Percentiles rank a stretch among this genome's conserved stretches.
These are phyloP conservation scores for Microsporum audouinii DNA, from an alignment of 2,329 filamentous ascomycete species.

Conservation along the genomic window DNA sequence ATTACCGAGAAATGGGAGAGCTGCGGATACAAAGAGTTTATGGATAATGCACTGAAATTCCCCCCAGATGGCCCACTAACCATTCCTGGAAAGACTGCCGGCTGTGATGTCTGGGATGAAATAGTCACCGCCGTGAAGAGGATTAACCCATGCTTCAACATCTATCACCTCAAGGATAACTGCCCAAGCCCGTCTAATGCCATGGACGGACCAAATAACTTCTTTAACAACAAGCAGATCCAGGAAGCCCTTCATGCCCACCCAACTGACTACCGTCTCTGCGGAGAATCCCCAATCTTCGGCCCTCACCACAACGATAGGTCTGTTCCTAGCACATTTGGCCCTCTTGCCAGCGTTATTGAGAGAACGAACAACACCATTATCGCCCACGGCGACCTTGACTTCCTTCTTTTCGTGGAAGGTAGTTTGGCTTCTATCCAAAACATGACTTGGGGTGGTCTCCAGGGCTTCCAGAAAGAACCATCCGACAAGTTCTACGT, in stretches of 20 bases:
- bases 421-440: constrained; percentile 64
- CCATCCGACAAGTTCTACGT: constrained; percentile 58
- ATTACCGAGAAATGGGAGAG: constrained; percentile 31
- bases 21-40: constrained; percentile 38
- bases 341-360: constrained; percentile 57
- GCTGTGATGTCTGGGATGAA: constrained; percentile 49
- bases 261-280: constrained; percentile 45
- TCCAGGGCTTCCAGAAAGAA: constrained; percentile 53
- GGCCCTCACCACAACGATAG: constrained; percentile 26
- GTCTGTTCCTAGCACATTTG: constrained; percentile 42
- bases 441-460: constrained; percentile 69
- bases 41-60: constrained; percentile 47
- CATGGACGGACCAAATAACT: constrained; percentile 49
- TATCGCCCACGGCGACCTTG: constrained; percentile 59
- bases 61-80: constrained; percentile 53
- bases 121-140: constrained; percentile 43
- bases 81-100: constrained; percentile 32
- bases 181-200: constrained; percentile 62
- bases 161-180: constrained; percentile 60
- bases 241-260: constrained; percentile 57
- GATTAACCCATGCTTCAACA: constrained; percentile 67
- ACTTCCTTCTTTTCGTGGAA: constrained; percentile 56
- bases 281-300: constrained; percentile 38
- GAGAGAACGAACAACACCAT: constrained; percentile 62
- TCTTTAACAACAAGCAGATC: constrained; percentile 61